A percentile compares a stretch with the other conserved stretches of the same genome.
Conservation (phyloP, 495 filamentous ascomycete genomes). For the Hypoxylon intermedium region DNA sequence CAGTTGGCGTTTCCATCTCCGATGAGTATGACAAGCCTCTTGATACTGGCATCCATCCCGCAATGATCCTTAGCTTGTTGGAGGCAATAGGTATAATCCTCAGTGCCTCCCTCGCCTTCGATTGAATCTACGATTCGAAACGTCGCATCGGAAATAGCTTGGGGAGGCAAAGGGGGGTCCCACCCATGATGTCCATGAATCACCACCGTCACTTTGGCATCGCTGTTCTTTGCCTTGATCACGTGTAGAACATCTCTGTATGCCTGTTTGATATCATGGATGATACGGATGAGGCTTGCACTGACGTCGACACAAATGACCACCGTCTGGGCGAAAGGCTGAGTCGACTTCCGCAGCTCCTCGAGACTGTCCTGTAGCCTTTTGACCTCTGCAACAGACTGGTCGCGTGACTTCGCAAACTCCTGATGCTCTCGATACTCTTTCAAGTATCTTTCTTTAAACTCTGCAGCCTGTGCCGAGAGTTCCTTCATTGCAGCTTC, state of each 20-base stretch:
- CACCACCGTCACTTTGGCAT: conserved; percentile 13
- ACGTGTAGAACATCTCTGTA: conserved; percentile 19
- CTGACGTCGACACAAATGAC: conserved; percentile 21
- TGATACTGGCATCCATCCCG: background rate
- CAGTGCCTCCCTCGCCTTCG: background rate
- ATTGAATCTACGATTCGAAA: conserved; percentile 13
- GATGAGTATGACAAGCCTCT: conserved; percentile 7
- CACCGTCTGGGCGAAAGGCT: conserved; percentile 11
- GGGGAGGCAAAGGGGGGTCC: background rate
- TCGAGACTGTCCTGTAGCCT: conserved; percentile 7
- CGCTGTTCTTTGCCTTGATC: conserved; percentile 8
- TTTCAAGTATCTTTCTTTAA: too few species aligned
- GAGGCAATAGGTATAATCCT: conserved; percentile 17
- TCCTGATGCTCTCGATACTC: background rate
- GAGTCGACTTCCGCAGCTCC: conserved; percentile 3
- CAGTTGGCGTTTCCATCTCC: conserved; percentile 10
- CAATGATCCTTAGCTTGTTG: background rate
- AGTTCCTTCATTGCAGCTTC: background rate
- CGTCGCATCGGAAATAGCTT: conserved; percentile 9
- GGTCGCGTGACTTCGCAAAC: background rate
- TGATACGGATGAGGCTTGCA: background rate
- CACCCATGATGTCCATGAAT: background rate
- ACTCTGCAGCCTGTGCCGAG: background rate
- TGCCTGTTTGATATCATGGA: conserved; percentile 12
- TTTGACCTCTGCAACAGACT: background rate